A percentile compares a stretch with the other conserved stretches of the same genome.
phyloP scores from a whole-genome alignment of 257 asterid genomes.

The Linaria vulgaris region DNA sequence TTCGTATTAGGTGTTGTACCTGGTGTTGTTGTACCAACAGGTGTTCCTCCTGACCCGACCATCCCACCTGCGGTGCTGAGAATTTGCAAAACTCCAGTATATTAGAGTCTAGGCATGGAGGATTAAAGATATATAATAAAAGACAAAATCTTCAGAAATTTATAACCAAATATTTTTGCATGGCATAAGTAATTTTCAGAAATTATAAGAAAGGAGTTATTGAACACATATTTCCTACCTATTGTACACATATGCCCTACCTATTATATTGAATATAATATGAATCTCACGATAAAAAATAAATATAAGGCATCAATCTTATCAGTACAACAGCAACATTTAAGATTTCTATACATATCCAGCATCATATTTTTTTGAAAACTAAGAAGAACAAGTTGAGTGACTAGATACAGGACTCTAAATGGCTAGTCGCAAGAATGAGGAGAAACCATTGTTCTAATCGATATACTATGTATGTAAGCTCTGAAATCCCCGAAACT shows the following conservation, averaged over 20 bases:
- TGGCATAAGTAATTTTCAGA: neutral
- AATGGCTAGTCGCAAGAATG: too few species aligned
- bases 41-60: conserved; percentile 25
- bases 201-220: too few species aligned
- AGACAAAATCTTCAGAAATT: neutral
- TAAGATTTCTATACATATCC: neutral
- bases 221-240: too few species aligned
- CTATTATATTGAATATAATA: too few species aligned
- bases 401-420: too few species aligned
- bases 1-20: conserved; percentile 28
- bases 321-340: neutral
- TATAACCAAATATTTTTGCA: neutral
- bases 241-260: too few species aligned
- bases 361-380: neutral
- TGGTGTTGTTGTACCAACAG: conserved; percentile 33
- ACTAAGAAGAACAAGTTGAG: neutral
- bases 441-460: too few species aligned
- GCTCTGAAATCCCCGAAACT: too few species aligned
- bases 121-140: neutral
- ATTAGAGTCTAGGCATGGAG: neutral
- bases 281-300: too few species aligned
- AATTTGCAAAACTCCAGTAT: conserved; percentile 7
- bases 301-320: too few species aligned
- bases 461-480: too few species aligned
- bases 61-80: conserved; percentile 61